These are phyloP conservation scores for Lentinula guzmanii DNA, from an alignment of 768 basidiomycete genomes.

Conservation along the genomic window DNA sequence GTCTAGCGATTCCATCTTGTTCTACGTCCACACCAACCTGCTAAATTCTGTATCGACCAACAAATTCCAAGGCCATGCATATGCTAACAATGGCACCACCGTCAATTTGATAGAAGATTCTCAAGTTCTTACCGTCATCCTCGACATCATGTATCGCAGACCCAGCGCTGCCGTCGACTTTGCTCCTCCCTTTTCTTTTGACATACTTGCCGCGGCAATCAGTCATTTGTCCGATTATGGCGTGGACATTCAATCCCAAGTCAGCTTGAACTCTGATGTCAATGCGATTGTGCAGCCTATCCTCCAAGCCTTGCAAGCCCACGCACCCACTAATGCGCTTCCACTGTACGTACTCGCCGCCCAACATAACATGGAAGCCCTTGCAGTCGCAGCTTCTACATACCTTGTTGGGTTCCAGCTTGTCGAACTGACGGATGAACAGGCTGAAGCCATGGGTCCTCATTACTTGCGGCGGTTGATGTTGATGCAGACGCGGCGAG, in stretches of 20 bases:
- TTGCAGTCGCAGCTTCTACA: conserved; percentile 32
- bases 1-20: conserved; percentile 57
- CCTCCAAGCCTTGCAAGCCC: conserved; percentile 23
- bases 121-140: conserved; percentile 43
- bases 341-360: conserved; percentile 37
- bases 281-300: conserved; percentile 25
- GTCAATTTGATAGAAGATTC: conserved; percentile 30
- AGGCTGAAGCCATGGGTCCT: conserved; percentile 32
- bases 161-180: conserved; percentile 19
- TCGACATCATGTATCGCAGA: conserved; percentile 48
- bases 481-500: conserved; percentile 29
- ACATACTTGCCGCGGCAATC: conserved; percentile 40
- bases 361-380: conserved; percentile 22
- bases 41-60: conserved; percentile 40
- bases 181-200: conserved; percentile 22
- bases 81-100: conserved; percentile 28
- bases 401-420: conserved; percentile 31
- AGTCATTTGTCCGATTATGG: conserved; percentile 24
- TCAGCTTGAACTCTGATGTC: conserved; percentile 14
- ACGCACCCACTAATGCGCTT: conserved; percentile 16
- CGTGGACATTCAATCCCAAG: conserved; percentile 16
- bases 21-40: conserved; percentile 46
- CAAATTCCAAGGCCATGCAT: conserved; percentile 37
- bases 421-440: conserved; percentile 27
- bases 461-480: conserved; percentile 35